Conservation (phyloP, 2,329 filamentous ascomycete genomes). For the Xylariaceae sp. region DNA sequence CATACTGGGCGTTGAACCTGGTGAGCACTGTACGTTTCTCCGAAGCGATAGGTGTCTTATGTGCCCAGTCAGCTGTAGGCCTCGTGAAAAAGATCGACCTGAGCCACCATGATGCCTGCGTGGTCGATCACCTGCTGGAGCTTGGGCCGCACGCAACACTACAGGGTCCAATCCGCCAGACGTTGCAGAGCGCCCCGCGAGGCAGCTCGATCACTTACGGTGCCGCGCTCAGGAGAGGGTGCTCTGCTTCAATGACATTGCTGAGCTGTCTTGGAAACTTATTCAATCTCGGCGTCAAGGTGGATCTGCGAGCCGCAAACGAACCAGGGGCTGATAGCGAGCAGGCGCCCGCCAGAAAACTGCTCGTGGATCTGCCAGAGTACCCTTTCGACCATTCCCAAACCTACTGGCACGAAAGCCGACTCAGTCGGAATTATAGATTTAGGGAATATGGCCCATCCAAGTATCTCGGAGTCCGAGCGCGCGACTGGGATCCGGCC, state of each 20-base stretch:
- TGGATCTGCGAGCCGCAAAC: slow-evolving; percentile 12
- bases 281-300: background rate
- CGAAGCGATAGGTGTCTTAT: slow-evolving; percentile 17
- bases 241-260: slow-evolving; percentile 5
- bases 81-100: slow-evolving; percentile 3
- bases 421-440: slow-evolving; percentile 24
- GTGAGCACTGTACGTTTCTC: slow-evolving; percentile 29
- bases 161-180: slow-evolving; percentile 7
- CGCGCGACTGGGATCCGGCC: slow-evolving; percentile 17
- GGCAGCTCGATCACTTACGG: slow-evolving; percentile 5
- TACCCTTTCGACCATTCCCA: slow-evolving; percentile 39
- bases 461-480: slow-evolving; percentile 24
- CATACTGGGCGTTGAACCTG: slow-evolving; percentile 26
- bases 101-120: slow-evolving; percentile 1
- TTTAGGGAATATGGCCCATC: slow-evolving; percentile 21
- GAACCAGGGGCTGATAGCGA: background rate
- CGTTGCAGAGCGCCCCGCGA: background rate
- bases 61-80: background rate
- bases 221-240: slow-evolving; percentile 3
- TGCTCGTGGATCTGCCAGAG: slow-evolving; percentile 31
- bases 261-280: slow-evolving; percentile 6
- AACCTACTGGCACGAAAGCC: slow-evolving; percentile 35
- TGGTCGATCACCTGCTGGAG: slow-evolving; percentile 21
- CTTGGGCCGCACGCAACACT: slow-evolving; percentile 28
- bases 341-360: slow-evolving; percentile 1